phyloP scores from a whole-genome alignment of 106 monocot genomes.

The Posidonia australis region DNA sequence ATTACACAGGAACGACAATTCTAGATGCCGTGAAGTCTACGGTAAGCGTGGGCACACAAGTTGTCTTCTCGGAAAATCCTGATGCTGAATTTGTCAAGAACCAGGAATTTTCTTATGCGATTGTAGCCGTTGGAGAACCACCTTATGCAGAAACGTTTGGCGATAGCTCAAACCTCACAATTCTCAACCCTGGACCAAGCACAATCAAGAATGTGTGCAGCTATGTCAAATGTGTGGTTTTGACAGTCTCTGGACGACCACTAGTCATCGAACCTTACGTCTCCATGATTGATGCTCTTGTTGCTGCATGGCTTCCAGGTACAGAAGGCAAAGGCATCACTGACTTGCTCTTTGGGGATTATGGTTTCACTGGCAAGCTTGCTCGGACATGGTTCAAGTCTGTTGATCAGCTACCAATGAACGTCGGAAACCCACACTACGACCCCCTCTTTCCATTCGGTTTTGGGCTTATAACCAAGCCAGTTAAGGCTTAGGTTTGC shows the following conservation, averaged over 20 bases:
- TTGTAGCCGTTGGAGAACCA: neutral
- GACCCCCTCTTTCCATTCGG: slow-evolving; percentile 71
- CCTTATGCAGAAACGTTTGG: neutral
- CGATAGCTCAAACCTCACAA: neutral
- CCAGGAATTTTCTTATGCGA: neutral
- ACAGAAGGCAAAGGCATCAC: slow-evolving; percentile 55
- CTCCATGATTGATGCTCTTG: slow-evolving; percentile 36
- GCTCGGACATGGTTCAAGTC: slow-evolving; percentile 65
- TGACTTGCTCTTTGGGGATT: slow-evolving; percentile 69
- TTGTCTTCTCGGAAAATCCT: neutral
- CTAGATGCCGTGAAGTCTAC: neutral
- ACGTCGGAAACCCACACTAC: slow-evolving; percentile 53
- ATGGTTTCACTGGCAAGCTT: slow-evolving; percentile 66
- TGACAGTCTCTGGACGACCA: neutral
- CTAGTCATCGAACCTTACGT: neutral
- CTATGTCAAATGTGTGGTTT: neutral
- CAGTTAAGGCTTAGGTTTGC: too few species aligned
- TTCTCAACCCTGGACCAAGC: neutral
- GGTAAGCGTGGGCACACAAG: neutral
- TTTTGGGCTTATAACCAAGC: slow-evolving; percentile 47
- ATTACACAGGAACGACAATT: neutral
- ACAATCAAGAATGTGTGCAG: neutral
- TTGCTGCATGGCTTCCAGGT: slow-evolving; percentile 81
- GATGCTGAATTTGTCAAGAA: neutral
- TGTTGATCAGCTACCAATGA: slow-evolving; percentile 73